These are phyloP conservation scores for Ustilago trichophora DNA, from an alignment of 1,284 basidiomycete species.

Conservation along the genomic window DNA sequence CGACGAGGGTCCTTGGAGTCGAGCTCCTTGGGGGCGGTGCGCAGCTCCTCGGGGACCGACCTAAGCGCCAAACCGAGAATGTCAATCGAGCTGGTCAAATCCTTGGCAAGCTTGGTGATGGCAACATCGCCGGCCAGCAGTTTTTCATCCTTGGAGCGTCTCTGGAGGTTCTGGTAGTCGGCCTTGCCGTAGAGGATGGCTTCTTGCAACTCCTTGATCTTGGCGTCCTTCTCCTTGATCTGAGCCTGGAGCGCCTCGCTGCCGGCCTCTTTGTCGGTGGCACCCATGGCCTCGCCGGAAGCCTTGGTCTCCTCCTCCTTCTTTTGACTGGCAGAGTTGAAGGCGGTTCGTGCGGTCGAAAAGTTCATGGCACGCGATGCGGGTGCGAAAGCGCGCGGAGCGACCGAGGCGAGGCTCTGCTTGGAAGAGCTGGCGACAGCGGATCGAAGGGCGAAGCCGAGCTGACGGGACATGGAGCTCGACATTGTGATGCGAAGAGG, in stretches of 20 bases:
- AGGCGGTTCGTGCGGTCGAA: conserved; percentile 21
- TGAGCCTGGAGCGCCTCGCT: conserved; percentile 43
- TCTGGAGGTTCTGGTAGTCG: conserved; percentile 93
- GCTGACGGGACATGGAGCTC: conserved; percentile 37
- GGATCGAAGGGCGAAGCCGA: conserved; percentile 30
- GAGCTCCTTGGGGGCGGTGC: conserved; percentile 63
- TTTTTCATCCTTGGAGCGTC: conserved; percentile 88
- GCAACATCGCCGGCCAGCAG: conserved; percentile 91
- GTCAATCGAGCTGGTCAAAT: conserved; percentile 91
- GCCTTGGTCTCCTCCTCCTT: conserved; percentile 50
- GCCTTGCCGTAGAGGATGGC: conserved; percentile 70
- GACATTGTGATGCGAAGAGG: conserved; percentile 16
- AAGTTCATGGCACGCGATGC: conserved; percentile 30
- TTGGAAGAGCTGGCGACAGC: conserved; percentile 34
- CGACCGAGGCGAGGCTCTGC: conserved; percentile 20
- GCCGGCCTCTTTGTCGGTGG: conserved; percentile 30
- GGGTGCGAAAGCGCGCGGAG: conserved; percentile 13
- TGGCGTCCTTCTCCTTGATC: conserved; percentile 64
- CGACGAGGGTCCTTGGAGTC: conserved; percentile 60
- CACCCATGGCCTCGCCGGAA: conserved; percentile 53
- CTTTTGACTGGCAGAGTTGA: conserved; percentile 32
- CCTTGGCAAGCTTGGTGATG: conserved; percentile 85
- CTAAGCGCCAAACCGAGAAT: conserved; percentile 85
- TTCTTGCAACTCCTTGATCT: conserved; percentile 65
- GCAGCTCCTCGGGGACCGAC: conserved; percentile 74